Evolutionary conservation across 768 basidiomycete genomes (phyloP).

Genomic region (Lactifluus volemus): DNA sequence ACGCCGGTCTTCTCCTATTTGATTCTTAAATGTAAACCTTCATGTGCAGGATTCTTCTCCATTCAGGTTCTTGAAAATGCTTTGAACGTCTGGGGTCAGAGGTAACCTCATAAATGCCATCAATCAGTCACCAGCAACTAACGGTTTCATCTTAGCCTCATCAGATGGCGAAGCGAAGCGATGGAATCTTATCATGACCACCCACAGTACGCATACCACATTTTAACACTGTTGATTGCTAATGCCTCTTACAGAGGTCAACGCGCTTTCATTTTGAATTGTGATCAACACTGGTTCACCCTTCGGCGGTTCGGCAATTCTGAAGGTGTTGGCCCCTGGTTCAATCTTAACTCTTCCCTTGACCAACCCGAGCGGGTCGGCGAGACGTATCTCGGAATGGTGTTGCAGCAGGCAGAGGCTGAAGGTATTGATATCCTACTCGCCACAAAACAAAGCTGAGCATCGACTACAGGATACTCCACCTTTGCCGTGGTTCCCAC

Average conservation of each 20-base stretch:
- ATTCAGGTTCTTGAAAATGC: conserved; percentile 84
- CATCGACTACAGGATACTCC: conserved; percentile 54
- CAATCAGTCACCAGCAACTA: not conserved
- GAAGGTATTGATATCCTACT: conserved; percentile 45
- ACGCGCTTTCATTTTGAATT: conserved; percentile 81
- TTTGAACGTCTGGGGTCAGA: conserved; percentile 74
- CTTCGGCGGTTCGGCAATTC: conserved; percentile 68
- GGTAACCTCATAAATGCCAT: conserved; percentile 33
- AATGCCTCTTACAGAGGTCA: conserved; percentile 45
- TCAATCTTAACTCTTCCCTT: conserved; percentile 77
- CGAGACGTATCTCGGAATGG: conserved; percentile 75
- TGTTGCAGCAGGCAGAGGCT: conserved; percentile 76
- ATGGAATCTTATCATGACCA: conserved; percentile 68
- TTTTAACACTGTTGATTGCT: conserved; percentile 7
- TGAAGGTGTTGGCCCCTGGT: conserved; percentile 64
- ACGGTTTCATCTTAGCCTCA: conserved; percentile 40
- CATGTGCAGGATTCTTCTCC: conserved; percentile 72
- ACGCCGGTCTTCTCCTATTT: not conserved
- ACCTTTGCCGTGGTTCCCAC: conserved; percentile 66
- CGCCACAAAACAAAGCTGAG: not conserved
- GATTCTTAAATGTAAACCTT: not conserved
- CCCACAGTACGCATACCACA: conserved; percentile 55
- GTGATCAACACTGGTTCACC: conserved; percentile 85
- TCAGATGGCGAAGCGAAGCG: conserved; percentile 76
- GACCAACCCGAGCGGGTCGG: conserved; percentile 72